These are phyloP conservation scores for Melaleuca alternifolia DNA, from an alignment of 345 rosid genomes.

Conservation along the genomic window DNA sequence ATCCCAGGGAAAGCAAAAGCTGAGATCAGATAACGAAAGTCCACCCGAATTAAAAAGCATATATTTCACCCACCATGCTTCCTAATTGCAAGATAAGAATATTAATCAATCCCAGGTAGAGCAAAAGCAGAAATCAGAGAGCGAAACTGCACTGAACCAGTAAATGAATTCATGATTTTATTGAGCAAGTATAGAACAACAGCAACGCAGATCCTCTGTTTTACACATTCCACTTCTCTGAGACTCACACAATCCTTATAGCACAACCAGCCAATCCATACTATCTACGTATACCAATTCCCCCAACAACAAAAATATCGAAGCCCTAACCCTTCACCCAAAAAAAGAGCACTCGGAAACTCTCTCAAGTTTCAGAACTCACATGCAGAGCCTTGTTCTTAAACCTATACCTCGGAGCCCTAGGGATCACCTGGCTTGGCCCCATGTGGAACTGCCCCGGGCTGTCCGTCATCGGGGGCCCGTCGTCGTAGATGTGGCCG, in stretches of 20 bases:
- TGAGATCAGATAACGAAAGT: background rate
- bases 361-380: slow-evolving; percentile 41
- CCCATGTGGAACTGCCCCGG: slow-evolving; percentile 71
- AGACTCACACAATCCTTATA: background rate
- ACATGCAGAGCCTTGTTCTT: slow-evolving; percentile 58
- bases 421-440: slow-evolving; percentile 76
- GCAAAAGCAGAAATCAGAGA: background rate
- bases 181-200: background rate
- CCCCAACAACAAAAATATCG: background rate
- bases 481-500: slow-evolving; percentile 77
- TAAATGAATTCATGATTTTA: background rate
- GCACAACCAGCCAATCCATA: background rate
- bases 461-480: slow-evolving; percentile 56
- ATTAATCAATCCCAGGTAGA: fast-evolving
- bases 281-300: background rate
- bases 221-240: background rate
- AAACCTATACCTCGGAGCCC: slow-evolving; percentile 68
- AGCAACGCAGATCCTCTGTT: background rate
- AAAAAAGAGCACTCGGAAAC: background rate
- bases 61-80: background rate
- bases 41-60: background rate
- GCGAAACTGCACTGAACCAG: background rate
- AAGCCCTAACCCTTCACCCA: background rate
- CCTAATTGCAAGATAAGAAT: background rate
- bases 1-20: fast-evolving